These are phyloP conservation scores for Aspergillus terreus DNA, from an alignment of 2,329 filamentous ascomycete species.

Conservation along the genomic window DNA sequence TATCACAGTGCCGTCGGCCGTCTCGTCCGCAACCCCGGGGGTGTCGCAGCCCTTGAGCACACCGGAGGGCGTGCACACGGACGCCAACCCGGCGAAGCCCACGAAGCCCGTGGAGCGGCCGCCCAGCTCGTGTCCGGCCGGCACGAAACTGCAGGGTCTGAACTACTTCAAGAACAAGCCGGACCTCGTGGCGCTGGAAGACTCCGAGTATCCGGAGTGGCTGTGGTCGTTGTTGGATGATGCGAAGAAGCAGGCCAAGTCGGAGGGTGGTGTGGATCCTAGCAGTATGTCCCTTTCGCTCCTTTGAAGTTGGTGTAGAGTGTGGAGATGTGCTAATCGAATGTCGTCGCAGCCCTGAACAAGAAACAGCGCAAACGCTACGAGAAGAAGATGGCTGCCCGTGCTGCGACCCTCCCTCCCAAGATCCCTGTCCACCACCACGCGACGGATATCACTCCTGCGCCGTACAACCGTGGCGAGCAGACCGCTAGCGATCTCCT, in stretches of 20 bases:
- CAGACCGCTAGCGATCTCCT: conserved; percentile 21
- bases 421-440: conserved; percentile 45
- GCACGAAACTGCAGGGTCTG: conserved; percentile 39
- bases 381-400: conserved; percentile 45
- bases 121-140: conserved; percentile 37
- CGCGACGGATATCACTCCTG: conserved; percentile 42
- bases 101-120: conserved; percentile 27
- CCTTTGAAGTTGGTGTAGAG: not conserved
- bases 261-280: conserved; percentile 35
- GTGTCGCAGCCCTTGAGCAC: conserved; percentile 41
- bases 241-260: conserved; percentile 28
- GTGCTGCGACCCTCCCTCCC: conserved; percentile 35
- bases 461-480: conserved; percentile 28
- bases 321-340: conserved; percentile 12
- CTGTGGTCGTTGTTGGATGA: conserved; percentile 43
- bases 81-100: conserved; percentile 24
- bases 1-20: conserved; percentile 32
- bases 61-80: conserved; percentile 28
- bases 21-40: conserved; percentile 38
- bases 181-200: conserved; percentile 42
- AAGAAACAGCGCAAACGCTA: conserved; percentile 46
- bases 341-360: conserved; percentile 36
- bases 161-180: conserved; percentile 48
- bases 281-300: conserved; percentile 29
- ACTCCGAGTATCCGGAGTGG: conserved; percentile 48